Conservation (phyloP, 2,329 filamentous ascomycete genomes). For the Aaosphaeria arxii region DNA sequence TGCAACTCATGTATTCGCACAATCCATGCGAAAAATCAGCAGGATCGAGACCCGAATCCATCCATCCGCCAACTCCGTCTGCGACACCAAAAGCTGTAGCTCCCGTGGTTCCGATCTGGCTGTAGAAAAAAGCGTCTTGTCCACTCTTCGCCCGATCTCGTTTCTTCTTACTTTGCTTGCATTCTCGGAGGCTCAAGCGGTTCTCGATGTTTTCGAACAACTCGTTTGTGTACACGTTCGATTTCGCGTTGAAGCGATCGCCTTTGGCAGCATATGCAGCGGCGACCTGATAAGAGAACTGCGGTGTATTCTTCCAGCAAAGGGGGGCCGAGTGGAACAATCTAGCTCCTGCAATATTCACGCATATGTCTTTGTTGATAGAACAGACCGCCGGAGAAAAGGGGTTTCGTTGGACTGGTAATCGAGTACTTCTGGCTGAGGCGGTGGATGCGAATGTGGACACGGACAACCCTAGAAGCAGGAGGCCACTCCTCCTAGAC, state of each 20-base stretch:
- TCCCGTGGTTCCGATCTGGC: constrained; percentile 68
- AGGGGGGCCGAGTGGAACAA: constrained; percentile 30
- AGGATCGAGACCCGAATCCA: constrained; percentile 86
- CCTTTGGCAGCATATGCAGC: constrained; percentile 42
- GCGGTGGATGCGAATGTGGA: constrained; percentile 21
- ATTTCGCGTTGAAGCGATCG: constrained; percentile 32
- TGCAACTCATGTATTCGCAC: constrained; percentile 87
- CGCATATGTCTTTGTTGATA: constrained; percentile 24
- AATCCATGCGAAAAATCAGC: constrained; percentile 93
- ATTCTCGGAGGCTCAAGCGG: constrained; percentile 23
- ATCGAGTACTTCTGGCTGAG: constrained; percentile 13
- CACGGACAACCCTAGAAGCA: constrained; percentile 30
- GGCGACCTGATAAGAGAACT: constrained; percentile 39
- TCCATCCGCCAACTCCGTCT: constrained; percentile 95
- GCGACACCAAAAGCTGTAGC: constrained; percentile 83
- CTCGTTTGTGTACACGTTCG: constrained; percentile 35
- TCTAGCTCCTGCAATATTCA: constrained; percentile 24
- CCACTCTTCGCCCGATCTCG: constrained; percentile 71
- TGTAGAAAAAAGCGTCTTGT: constrained; percentile 94
- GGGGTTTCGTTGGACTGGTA: constrained; percentile 12
- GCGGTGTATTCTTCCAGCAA: constrained; percentile 20
- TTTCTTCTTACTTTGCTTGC: constrained; percentile 47
- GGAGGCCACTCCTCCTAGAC: constrained; percentile 2
- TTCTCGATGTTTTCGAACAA: constrained; percentile 22
- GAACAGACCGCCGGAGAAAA: constrained; percentile 27